A percentile compares a stretch with the other conserved stretches of the same genome.
phyloP scores from a whole-genome alignment of 208 protist species.

The Leishmania tropica region DNA sequence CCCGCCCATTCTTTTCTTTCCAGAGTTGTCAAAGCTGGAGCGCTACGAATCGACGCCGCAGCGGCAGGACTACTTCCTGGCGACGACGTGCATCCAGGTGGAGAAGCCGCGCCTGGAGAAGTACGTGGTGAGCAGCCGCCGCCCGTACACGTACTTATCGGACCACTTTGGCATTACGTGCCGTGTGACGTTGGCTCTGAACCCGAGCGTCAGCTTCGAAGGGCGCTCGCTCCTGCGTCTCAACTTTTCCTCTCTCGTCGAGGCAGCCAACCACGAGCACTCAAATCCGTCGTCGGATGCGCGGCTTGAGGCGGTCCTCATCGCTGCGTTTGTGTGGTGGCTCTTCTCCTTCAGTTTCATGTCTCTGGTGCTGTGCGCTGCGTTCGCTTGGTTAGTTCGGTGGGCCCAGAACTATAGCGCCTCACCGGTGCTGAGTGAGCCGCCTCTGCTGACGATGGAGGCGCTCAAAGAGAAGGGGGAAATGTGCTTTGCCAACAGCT shows the following conservation, averaged over 20 bases:
- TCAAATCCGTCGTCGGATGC: constrained; percentile 67
- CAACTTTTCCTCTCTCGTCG: constrained; percentile 53
- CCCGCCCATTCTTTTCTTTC: constrained; percentile 82
- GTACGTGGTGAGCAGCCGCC: constrained; percentile 75
- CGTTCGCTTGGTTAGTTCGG: constrained; percentile 39
- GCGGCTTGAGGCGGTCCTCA: constrained; percentile 46
- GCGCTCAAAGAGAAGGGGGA: constrained; percentile 46
- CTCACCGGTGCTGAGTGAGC: constrained; percentile 38
- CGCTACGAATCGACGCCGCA: constrained; percentile 61
- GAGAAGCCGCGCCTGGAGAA: constrained; percentile 58
- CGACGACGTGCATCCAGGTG: constrained; percentile 44
- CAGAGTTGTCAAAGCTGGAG: constrained; percentile 77
- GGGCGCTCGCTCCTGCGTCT: constrained; percentile 33
- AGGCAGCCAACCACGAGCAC: constrained; percentile 66
- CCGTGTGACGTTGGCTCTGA: constrained; percentile 31
- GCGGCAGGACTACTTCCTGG: constrained; percentile 89
- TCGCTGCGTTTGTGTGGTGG: constrained; percentile 38
- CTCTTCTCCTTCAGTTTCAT: constrained; percentile 50
- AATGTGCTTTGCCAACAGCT: constrained; percentile 28
- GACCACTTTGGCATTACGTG: constrained; percentile 87
- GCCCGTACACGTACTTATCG: constrained; percentile 88
- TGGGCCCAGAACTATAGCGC: constrained; percentile 44
- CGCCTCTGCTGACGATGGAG: constrained; percentile 47
- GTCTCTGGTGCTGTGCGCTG: constrained; percentile 31
- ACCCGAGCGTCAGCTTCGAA: not conserved